Percentiles rank a stretch among this genome's conserved stretches.
Conservation (phyloP, 371 early-diverging fungal species). For the Capillidium rhysosporum region DNA sequence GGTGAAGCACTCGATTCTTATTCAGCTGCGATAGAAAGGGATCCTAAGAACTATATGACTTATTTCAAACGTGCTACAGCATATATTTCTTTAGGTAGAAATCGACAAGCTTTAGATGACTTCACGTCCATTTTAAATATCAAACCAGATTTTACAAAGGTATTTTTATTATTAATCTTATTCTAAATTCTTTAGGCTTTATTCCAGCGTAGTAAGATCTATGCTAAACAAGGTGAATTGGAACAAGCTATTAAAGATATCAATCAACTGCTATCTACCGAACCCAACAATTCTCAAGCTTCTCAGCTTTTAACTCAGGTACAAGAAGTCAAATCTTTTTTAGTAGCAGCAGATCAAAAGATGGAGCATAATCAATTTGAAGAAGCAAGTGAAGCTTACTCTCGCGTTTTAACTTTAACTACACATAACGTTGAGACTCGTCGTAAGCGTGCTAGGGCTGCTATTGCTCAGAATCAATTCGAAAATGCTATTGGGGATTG, state of each 20-base stretch:
- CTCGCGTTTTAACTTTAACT: conserved; percentile 28
- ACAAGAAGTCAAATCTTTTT: conserved; percentile 17
- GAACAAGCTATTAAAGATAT: conserved; percentile 31
- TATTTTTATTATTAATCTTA: background rate
- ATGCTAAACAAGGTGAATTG: conserved; percentile 46
- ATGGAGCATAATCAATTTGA: conserved; percentile 22
- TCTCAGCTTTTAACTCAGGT: conserved; percentile 16
- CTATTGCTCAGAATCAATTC: conserved; percentile 43
- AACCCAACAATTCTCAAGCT: conserved; percentile 20
- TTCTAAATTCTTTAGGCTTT: conserved; percentile 39
- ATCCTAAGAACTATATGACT: conserved; percentile 56
- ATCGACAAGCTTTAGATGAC: conserved; percentile 50
- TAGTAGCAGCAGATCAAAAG: conserved; percentile 20
- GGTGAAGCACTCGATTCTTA: conserved; percentile 3
- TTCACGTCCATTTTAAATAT: conserved; percentile 49
- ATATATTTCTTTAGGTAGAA: conserved; percentile 49
- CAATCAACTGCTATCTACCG: conserved; percentile 14
- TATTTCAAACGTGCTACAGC: conserved; percentile 78
- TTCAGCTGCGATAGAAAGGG: conserved; percentile 18
- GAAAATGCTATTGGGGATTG: conserved; percentile 70
- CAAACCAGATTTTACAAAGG: conserved; percentile 55
- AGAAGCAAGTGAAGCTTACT: conserved; percentile 34
- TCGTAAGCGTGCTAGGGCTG: conserved; percentile 45
- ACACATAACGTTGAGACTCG: conserved; percentile 35
- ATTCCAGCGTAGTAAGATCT: conserved; percentile 55